Evolutionary conservation across 1,284 basidiomycete species (phyloP).

Genomic region (Malassezia restricta): DNA sequence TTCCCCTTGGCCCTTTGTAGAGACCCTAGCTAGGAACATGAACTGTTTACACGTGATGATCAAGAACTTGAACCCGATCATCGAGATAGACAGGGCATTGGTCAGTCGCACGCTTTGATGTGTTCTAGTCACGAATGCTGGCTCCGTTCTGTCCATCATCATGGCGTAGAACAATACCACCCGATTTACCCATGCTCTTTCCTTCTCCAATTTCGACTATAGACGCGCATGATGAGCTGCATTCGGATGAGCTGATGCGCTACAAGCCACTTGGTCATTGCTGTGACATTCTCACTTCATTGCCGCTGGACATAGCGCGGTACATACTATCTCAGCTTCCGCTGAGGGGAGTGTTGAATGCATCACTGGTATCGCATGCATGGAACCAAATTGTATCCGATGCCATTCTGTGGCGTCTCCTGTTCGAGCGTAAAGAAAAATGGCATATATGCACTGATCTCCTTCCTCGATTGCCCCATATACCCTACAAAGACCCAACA

Average conservation of each 20-base stretch:
- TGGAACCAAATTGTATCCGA: constrained; percentile 9
- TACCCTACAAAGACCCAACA: not conserved
- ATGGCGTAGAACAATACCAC: too few species aligned
- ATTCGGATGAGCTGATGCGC: too few species aligned
- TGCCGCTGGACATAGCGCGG: constrained; percentile 7
- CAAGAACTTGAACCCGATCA: too few species aligned
- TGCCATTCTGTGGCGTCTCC: constrained; percentile 2
- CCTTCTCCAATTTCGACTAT: not conserved
- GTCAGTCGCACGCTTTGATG: too few species aligned
- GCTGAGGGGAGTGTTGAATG: not conserved
- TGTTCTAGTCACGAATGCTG: too few species aligned
- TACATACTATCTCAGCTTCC: constrained; percentile 6
- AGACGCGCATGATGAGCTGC: not conserved
- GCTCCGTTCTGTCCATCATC: too few species aligned
- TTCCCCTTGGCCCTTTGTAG: too few species aligned
- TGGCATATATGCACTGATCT: constrained; percentile 4
- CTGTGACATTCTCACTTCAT: not conserved
- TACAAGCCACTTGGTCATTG: not conserved
- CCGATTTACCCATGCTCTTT: too few species aligned
- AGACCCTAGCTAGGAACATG: too few species aligned
- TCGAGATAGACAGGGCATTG: too few species aligned
- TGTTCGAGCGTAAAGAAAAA: not conserved
- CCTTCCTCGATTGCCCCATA: not conserved
- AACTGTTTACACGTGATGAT: too few species aligned
- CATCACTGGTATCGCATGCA: not conserved